These are phyloP conservation scores for Saccharomycopsis selenospora DNA, from an alignment of 805 yeast genomes.

Conservation along the genomic window DNA sequence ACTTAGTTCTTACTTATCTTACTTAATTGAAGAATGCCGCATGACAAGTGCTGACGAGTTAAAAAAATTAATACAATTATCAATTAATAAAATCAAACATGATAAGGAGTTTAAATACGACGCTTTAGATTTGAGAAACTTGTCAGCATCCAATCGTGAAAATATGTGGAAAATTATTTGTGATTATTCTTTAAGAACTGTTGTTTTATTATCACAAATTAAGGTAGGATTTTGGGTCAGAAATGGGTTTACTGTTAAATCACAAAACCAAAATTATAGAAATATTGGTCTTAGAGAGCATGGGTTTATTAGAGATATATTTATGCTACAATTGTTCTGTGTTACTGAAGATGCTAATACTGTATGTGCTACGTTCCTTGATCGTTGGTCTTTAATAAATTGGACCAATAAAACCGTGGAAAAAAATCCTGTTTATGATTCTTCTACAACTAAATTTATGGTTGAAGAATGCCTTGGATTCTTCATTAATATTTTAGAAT, in stretches of 20 bases:
- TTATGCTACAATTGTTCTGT: constrained; percentile 54
- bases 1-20: constrained; percentile 62
- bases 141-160: not conserved
- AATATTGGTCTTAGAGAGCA: constrained; percentile 74
- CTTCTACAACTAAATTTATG: constrained; percentile 42
- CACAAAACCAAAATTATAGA: constrained; percentile 73
- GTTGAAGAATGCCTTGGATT: constrained; percentile 63
- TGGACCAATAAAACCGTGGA: constrained; percentile 44
- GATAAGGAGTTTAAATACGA: not conserved
- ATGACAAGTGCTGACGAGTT: constrained; percentile 23
- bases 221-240: constrained; percentile 91
- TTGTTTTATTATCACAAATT: constrained; percentile 76
- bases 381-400: constrained; percentile 59
- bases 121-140: not conserved
- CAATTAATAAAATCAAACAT: not conserved
- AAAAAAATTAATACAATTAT: constrained; percentile 11
- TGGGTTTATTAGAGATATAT: constrained; percentile 75
- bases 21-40: constrained; percentile 52
- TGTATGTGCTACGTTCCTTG: constrained; percentile 49
- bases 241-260: constrained; percentile 75
- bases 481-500: constrained; percentile 14
- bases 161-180: constrained; percentile 11
- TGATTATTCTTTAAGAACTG: constrained; percentile 64
- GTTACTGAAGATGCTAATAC: constrained; percentile 47
- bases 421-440: constrained; percentile 35